These are phyloP conservation scores for Penicillium polonicum DNA, from an alignment of 2,329 filamentous ascomycete genomes.

Conservation along the genomic window DNA sequence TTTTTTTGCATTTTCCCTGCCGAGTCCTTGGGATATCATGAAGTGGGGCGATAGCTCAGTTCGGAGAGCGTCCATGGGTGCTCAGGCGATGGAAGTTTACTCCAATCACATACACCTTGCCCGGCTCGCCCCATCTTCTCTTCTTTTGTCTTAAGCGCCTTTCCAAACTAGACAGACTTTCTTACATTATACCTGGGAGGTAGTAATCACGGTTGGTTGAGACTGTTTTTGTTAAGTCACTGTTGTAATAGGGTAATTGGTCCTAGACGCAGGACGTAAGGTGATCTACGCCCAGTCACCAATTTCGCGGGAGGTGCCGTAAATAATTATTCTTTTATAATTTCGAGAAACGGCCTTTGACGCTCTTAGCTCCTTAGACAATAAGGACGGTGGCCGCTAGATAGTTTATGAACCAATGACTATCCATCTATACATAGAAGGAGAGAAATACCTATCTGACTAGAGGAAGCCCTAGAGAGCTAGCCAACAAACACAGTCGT, in stretches of 20 bases:
- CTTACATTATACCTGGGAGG: neutral
- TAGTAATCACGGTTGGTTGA: neutral
- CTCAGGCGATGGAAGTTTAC: neutral
- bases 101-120: neutral
- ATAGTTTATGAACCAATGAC: too few species aligned
- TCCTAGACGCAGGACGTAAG: neutral
- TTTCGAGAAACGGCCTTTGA: neutral
- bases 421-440: too few species aligned
- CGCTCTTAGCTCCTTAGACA: neutral
- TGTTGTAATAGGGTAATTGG: neutral
- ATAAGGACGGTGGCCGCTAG: too few species aligned
- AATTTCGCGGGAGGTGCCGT: neutral
- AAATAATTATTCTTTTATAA: neutral
- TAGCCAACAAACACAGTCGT: too few species aligned
- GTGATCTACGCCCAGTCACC: neutral
- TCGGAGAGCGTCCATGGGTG: neutral
- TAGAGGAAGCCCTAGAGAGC: too few species aligned
- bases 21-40: neutral
- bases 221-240: neutral
- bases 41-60: neutral
- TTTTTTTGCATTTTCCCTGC: neutral
- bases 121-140: neutral
- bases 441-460: too few species aligned
- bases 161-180: neutral
- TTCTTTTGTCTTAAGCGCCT: neutral